These are phyloP conservation scores for Syncephalis plumigaleata DNA, from an alignment of 371 early-diverging fungal species.

Conservation along the genomic window DNA sequence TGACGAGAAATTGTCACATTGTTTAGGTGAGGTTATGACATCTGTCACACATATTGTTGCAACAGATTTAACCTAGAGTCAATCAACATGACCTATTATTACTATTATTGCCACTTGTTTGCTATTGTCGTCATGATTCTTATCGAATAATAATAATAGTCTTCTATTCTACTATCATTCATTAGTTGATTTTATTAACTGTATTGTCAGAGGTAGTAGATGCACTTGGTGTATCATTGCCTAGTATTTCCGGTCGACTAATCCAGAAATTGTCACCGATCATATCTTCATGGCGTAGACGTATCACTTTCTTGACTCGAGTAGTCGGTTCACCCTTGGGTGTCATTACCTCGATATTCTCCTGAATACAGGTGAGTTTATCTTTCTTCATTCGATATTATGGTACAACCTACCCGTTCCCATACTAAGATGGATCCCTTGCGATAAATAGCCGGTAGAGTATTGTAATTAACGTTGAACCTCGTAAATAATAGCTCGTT, in stretches of 20 bases:
- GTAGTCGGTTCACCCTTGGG: constrained; percentile 6
- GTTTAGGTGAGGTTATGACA: too few relatives aligned
- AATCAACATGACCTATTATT: too few relatives aligned
- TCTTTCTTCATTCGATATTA: not conserved
- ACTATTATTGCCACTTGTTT: too few relatives aligned
- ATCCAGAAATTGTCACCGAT: constrained; percentile 79
- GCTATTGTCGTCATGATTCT: too few relatives aligned
- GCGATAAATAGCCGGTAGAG: constrained; percentile 54
- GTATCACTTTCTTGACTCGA: constrained; percentile 26
- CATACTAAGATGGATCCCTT: constrained; percentile 37
- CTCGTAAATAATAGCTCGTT: constrained; percentile 75
- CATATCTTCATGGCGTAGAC: constrained; percentile 59
- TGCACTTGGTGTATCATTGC: too few relatives aligned
- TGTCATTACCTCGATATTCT: constrained; percentile 2
- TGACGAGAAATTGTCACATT: too few relatives aligned
- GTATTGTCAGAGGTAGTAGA: too few relatives aligned
- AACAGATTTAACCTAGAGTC: too few relatives aligned
- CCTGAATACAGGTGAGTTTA: not conserved
- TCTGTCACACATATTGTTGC: too few relatives aligned
- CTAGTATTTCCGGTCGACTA: constrained; percentile 8
- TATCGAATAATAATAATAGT: too few relatives aligned
- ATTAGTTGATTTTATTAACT: too few relatives aligned
- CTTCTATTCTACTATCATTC: too few relatives aligned
- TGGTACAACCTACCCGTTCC: constrained; percentile 2
- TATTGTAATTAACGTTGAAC: constrained; percentile 79